phyloP scores from a whole-genome alignment of 2,329 filamentous ascomycete genomes.

The Xylaria arbuscula region DNA sequence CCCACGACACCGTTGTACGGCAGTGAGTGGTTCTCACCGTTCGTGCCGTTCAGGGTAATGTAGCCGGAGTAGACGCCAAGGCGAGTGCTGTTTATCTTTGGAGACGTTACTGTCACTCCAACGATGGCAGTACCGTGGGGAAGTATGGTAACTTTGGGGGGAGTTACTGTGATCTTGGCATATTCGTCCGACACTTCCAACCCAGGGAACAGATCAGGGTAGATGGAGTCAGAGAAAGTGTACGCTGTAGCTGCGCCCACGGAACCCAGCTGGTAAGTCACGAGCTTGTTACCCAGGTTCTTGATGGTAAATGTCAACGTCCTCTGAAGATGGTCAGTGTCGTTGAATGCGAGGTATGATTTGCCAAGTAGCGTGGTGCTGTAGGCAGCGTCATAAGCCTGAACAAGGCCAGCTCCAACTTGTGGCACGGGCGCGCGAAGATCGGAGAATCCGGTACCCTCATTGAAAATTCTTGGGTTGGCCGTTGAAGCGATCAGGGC shows the following conservation, averaged over 20 bases:
- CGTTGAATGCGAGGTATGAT: conserved; percentile 72
- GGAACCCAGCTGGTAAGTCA: conserved; percentile 65
- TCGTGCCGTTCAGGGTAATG: conserved; percentile 58
- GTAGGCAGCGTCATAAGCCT: conserved; percentile 69
- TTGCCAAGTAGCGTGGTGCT: conserved; percentile 64
- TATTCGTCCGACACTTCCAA: conserved; percentile 53
- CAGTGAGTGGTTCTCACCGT: conserved; percentile 52
- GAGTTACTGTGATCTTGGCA: conserved; percentile 58
- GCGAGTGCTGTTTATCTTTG: conserved; percentile 53
- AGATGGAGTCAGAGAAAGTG: conserved; percentile 57
- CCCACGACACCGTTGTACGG: conserved; percentile 53
- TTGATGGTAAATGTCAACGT: conserved; percentile 64
- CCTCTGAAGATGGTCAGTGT: conserved; percentile 66
- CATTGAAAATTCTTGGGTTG: conserved; percentile 39
- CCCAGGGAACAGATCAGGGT: conserved; percentile 59
- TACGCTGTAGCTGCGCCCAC: conserved; percentile 65
- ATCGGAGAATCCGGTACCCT: conserved; percentile 46
- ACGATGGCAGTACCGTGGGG: conserved; percentile 50
- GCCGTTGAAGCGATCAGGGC: conserved; percentile 48
- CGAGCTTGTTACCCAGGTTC: conserved; percentile 61
- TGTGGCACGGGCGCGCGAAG: conserved; percentile 67
- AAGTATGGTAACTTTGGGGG: conserved; percentile 48
- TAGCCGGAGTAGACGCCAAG: conserved; percentile 63
- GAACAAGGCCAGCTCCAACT: conserved; percentile 69
- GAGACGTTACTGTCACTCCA: conserved; percentile 59